Percentiles rank a stretch among this genome's conserved stretches.
Conservation (phyloP, 139 green algal genomes). For the Picochlorum sp. region DNA sequence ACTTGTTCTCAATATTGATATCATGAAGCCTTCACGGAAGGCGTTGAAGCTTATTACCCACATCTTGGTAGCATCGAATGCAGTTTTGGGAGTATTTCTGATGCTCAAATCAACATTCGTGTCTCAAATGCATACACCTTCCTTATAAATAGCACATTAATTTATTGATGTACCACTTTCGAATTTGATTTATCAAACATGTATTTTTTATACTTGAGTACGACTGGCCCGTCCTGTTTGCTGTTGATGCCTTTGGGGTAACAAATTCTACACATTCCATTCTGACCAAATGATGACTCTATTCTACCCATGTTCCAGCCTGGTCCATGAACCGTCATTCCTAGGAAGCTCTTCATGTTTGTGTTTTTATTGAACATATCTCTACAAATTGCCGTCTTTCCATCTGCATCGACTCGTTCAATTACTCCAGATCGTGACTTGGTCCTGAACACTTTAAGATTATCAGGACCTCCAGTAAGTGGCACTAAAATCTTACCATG, state of each 20-base stretch:
- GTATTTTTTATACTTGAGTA: too few species aligned
- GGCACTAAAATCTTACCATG: constrained; percentile 56
- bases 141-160: too few species aligned
- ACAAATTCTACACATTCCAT: constrained; percentile 44
- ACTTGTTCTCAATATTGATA: neutral
- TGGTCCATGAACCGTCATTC: constrained; percentile 45
- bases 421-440: constrained; percentile 68
- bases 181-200: too few species aligned
- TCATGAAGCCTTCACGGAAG: constrained; percentile 4
- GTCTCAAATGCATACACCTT: too few species aligned
- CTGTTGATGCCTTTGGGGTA: too few species aligned
- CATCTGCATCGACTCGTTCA: constrained; percentile 56
- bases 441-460: constrained; percentile 62
- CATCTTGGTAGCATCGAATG: neutral
- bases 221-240: too few species aligned
- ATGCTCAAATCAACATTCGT: too few species aligned
- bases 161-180: too few species aligned
- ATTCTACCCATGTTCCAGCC: constrained; percentile 20
- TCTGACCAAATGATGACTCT: constrained; percentile 71
- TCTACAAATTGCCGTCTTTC: constrained; percentile 58
- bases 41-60: neutral
- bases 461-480: constrained; percentile 25
- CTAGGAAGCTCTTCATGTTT: constrained; percentile 67
- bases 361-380: constrained; percentile 93
- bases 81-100: neutral